phyloP scores from a whole-genome alignment of 305 asterid species.

The Rubia tinctorum region DNA sequence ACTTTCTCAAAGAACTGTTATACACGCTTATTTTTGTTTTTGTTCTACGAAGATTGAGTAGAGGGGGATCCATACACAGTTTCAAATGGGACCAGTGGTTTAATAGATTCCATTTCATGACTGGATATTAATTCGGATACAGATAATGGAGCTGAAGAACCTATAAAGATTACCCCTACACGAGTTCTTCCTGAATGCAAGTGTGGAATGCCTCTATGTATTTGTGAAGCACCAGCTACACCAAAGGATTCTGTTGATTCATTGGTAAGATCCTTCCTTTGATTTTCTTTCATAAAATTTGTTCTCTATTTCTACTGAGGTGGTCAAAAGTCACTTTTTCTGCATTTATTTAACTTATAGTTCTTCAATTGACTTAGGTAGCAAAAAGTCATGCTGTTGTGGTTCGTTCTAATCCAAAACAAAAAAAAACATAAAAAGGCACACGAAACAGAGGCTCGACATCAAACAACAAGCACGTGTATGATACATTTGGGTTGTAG shows the following conservation, averaged over 20 bases:
- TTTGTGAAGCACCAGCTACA: constrained; percentile 83
- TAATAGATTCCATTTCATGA: constrained; percentile 65
- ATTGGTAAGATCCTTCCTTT: constrained; percentile 41
- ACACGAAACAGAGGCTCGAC: constrained; percentile 72
- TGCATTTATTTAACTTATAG: background rate
- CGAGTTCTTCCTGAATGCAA: constrained; percentile 61
- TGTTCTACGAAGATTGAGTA: constrained; percentile 36
- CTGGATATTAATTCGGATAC: constrained; percentile 47
- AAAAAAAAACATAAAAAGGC: constrained; percentile 47
- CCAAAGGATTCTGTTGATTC: constrained; percentile 38
- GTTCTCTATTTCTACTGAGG: constrained; percentile 21
- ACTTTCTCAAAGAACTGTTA: background rate
- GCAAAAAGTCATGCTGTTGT: constrained; percentile 32
- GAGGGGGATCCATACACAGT: constrained; percentile 49
- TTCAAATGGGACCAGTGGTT: constrained; percentile 47
- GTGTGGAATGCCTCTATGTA: constrained; percentile 99
- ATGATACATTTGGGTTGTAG: constrained; percentile 14
- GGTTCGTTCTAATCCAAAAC: constrained; percentile 44
- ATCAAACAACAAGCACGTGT: constrained; percentile 75
- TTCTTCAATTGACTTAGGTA: constrained; percentile 25
- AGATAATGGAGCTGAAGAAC: constrained; percentile 41
- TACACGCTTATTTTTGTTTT: constrained; percentile 7
- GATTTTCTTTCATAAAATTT: background rate
- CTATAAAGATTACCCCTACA: constrained; percentile 33
- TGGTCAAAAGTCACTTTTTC: constrained; percentile 32